Conservation (phyloP, 2,329 filamentous ascomycete species). For the Cytospora paraplurivora region DNA sequence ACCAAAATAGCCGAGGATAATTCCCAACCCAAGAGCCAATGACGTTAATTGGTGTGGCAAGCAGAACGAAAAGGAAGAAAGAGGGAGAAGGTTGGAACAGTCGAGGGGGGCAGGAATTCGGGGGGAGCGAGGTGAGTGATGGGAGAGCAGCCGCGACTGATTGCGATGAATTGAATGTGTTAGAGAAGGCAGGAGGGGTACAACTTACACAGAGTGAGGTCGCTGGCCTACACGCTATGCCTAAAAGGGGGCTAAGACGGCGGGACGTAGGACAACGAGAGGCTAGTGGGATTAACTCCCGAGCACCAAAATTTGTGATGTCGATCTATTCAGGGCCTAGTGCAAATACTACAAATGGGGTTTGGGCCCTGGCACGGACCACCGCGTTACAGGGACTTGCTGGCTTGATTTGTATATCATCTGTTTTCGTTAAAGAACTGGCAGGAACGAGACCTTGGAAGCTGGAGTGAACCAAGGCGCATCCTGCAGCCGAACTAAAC, state of each 20-base stretch:
- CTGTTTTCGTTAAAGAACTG: not conserved
- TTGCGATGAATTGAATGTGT: constrained; percentile 5
- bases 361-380: not conserved
- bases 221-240: not conserved
- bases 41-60: constrained; percentile 19
- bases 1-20: constrained; percentile 5
- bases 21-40: constrained; percentile 18
- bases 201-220: constrained; percentile 22
- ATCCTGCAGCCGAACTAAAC: not conserved
- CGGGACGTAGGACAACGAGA: not conserved
- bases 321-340: not conserved
- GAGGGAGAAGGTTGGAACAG: constrained; percentile 28
- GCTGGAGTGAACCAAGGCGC: not conserved
- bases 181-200: constrained; percentile 2
- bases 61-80: constrained; percentile 19
- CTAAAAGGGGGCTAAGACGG: not conserved
- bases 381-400: not conserved
- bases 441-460: not conserved
- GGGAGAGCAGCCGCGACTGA: constrained; percentile 19
- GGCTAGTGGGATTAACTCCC: not conserved
- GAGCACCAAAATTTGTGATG: not conserved
- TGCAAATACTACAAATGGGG: not conserved
- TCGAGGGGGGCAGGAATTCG: constrained; percentile 8
- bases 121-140: constrained; percentile 25
- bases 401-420: not conserved